Conservation (phyloP, 1,284 basidiomycete genomes). For the Irpex sp. region DNA sequence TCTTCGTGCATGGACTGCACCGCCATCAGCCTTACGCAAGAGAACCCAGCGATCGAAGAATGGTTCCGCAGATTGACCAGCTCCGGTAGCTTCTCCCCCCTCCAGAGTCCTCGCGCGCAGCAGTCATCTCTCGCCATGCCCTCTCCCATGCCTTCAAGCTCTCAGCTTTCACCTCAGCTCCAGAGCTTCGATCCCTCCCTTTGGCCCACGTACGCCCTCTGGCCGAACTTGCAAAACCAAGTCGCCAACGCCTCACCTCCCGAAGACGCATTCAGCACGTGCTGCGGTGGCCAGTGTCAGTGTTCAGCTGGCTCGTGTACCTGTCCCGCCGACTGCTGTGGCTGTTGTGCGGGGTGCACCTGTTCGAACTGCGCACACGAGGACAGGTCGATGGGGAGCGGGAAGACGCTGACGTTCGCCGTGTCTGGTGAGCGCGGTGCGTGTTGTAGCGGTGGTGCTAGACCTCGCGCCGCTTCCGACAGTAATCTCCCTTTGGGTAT, state of each 20-base stretch:
- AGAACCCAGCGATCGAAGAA: constrained; percentile 39
- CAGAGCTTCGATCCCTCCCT: constrained; percentile 16
- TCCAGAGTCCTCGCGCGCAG: constrained; percentile 1
- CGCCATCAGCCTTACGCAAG: constrained; percentile 28
- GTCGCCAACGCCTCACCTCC: constrained; percentile 12
- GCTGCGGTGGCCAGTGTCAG: constrained; percentile 30
- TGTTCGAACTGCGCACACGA: constrained; percentile 25
- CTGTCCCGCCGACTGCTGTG: constrained; percentile 31
- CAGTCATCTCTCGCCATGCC: constrained; percentile 16
- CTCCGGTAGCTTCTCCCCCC: constrained; percentile 1
- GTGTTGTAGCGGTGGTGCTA: constrained; percentile 19
- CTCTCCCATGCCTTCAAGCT: not conserved
- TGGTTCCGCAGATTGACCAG: constrained; percentile 40
- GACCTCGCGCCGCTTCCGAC: not conserved
- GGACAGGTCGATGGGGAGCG: constrained; percentile 11
- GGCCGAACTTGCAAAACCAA: constrained; percentile 17
- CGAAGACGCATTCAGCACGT: constrained; percentile 17
- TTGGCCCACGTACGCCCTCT: constrained; percentile 21
- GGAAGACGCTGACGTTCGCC: constrained; percentile 25
- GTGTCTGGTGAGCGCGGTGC: constrained; percentile 27
- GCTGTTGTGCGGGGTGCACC: constrained; percentile 30
- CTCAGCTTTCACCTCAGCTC: not conserved
- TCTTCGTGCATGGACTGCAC: constrained; percentile 54
- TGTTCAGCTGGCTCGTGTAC: constrained; percentile 33
- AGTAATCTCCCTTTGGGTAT: not conserved